Evolutionary conservation across 1,139 yeast species (phyloP), one percentile per base, ranked within the genome.

Genomic region (Saccharomycopsis phalli): DNA sequence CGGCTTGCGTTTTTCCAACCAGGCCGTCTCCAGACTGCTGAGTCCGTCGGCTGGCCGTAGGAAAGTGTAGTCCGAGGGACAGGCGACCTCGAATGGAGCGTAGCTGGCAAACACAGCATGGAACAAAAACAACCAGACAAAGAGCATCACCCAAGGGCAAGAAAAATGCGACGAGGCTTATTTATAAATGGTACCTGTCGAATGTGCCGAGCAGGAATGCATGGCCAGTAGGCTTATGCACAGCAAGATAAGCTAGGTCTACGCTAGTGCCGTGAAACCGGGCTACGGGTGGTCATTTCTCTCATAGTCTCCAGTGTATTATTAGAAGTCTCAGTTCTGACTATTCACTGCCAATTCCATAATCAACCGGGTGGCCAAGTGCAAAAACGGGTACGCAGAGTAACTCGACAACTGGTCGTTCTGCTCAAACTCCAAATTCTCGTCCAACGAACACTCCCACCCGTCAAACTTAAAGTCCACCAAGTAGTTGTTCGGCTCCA

Each of bases 381-480:
- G 95, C 55, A 91, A 66, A 59, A 91, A 91, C 28, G 98, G 97
- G 56, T 88, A 91, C 0, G 96, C 96, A 35, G 94, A 81, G 55
- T 87, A 86, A 14, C 94, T 80, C 40, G 81, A 71, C 63, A 81
- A 78, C 52, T 81, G 87, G 51, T 81, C 94, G 47, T 76, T 76
- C 40, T 54, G 59, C 40, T 55, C 59, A 32, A 52, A 49, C 28
- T 50, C 58, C 31, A 49, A 45, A 37, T 44, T 46, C 33, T 51
- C 65, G 49, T 69, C 72, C 48, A 57, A 53, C 37, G 60, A 59
- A 32, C 54, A 62, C 54, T 87, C 95, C 95, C 96, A 91, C 4
- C 98, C 98, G 56, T 91, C 97, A 58, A 91, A 91, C 61, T 91
- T 91, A 66, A 93, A 93, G 59, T 93, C 99, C 22, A 93, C 98